These are phyloP conservation scores for Alternaria sp. DNA, from an alignment of 2,329 filamentous ascomycete genomes.

Conservation along the genomic window DNA sequence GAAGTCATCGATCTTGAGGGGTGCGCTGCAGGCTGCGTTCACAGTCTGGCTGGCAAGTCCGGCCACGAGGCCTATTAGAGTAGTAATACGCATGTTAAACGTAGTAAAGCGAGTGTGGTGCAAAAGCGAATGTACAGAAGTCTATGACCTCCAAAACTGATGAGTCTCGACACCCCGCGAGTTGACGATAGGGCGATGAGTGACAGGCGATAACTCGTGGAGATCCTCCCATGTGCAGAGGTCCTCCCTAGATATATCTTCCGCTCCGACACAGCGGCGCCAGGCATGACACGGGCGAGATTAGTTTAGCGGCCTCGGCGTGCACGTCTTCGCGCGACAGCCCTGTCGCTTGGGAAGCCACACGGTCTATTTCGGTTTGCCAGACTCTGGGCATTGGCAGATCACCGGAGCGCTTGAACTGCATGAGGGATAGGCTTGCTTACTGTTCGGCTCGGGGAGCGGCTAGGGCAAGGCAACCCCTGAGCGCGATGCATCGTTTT, in stretches of 20 bases:
- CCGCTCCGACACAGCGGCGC: slow-evolving; percentile 22
- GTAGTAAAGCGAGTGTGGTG: slow-evolving; percentile 36
- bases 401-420: slow-evolving; percentile 24
- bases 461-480: slow-evolving; percentile 17
- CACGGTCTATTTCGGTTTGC: slow-evolving; percentile 30
- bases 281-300: slow-evolving; percentile 34
- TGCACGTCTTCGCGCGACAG: slow-evolving; percentile 27
- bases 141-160: slow-evolving; percentile 37
- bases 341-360: slow-evolving; percentile 20
- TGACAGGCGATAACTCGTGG: slow-evolving; percentile 34
- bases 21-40: slow-evolving; percentile 46
- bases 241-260: slow-evolving; percentile 35
- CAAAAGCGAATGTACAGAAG: slow-evolving; percentile 52
- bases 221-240: slow-evolving; percentile 11
- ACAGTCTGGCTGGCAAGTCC: slow-evolving; percentile 35
- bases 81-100: slow-evolving; percentile 40
- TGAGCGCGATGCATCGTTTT: slow-evolving; percentile 20
- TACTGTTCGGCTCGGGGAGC: slow-evolving; percentile 9
- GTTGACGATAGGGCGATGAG: slow-evolving; percentile 22
- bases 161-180: slow-evolving; percentile 26
- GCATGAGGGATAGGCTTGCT: slow-evolving; percentile 10
- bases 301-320: slow-evolving; percentile 38
- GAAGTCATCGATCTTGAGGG: slow-evolving; percentile 51
- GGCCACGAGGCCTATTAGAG: slow-evolving; percentile 46
- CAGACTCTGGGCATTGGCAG: slow-evolving; percentile 26